Evolutionary conservation across 1,284 basidiomycete genomes (phyloP).

Genomic region (Erythrobasidium hasegawianum): DNA sequence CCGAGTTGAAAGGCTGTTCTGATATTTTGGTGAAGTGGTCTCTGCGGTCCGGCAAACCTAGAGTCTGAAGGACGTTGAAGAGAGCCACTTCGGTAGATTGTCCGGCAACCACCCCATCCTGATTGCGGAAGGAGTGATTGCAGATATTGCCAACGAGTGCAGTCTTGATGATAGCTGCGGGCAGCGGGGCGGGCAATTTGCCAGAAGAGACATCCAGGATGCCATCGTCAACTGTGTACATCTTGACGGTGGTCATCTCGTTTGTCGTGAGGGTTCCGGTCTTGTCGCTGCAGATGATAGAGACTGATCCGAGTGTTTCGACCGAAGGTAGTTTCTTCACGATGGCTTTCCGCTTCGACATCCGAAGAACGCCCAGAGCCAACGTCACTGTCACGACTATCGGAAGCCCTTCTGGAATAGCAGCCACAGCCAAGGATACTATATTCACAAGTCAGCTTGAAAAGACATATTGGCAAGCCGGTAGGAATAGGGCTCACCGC

Average conservation of each 20-base stretch:
- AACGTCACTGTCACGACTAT: conserved; percentile 97
- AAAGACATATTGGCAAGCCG: too few relatives aligned
- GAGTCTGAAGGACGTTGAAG: conserved; percentile 70
- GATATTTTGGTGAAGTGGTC: conserved; percentile 65
- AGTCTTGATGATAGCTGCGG: conserved; percentile 61
- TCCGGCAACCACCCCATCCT: conserved; percentile 72
- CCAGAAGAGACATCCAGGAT: conserved; percentile 57
- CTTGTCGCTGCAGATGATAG: conserved; percentile 96
- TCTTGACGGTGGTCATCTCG: conserved; percentile 86
- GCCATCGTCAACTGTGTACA: conserved; percentile 78
- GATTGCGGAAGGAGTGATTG: conserved; percentile 61
- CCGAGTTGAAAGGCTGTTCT: conserved; percentile 87
- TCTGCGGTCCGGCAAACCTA: conserved; percentile 68
- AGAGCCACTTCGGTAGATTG: conserved; percentile 93
- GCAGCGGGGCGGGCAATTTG: conserved; percentile 46
- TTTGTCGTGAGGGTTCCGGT: conserved; percentile 96
- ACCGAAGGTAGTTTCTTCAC: conserved; percentile 96
- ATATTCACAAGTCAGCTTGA: too few relatives aligned
- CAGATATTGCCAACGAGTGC: conserved; percentile 56
- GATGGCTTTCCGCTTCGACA: conserved; percentile 91
- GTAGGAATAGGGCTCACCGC: conserved; percentile 69
- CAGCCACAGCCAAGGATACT: conserved; percentile 95
- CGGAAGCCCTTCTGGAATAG: conserved; percentile 93
- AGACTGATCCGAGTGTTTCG: conserved; percentile 87
- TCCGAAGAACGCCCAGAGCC: conserved; percentile 85